Evolutionary conservation across 192 early-diverging fungal genomes (phyloP).

Genomic region (Coemansia sp.): DNA sequence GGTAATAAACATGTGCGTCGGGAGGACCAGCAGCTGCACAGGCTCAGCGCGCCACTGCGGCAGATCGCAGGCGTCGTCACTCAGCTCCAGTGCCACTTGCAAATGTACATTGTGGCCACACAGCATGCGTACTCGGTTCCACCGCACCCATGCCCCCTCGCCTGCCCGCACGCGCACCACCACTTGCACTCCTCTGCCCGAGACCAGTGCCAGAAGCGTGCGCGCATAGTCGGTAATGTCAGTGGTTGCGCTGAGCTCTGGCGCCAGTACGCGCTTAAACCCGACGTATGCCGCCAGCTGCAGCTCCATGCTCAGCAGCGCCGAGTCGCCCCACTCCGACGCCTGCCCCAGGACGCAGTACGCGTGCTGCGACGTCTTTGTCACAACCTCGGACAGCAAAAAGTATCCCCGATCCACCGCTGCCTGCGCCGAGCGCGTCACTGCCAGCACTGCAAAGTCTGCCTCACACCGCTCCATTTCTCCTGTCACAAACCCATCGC

Average conservation of each 20-base stretch:
- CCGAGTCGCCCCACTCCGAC: conserved; percentile 3
- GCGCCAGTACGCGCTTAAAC: conserved; percentile 20
- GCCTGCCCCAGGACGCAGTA: conserved; percentile 36
- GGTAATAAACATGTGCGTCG: conserved; percentile 65
- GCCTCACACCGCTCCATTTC: conserved; percentile 15
- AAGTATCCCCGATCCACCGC: conserved; percentile 17
- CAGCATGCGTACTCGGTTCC: conserved; percentile 76
- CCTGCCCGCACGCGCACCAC: conserved; percentile 55
- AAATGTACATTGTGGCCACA: conserved; percentile 66
- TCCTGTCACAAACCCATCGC: conserved; percentile 15
- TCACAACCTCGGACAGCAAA: conserved; percentile 16
- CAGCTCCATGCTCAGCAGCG: conserved; percentile 8
- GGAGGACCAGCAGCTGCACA: conserved; percentile 70
- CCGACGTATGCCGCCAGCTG: conserved; percentile 31
- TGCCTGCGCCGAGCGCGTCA: neutral
- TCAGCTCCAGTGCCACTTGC: conserved; percentile 57
- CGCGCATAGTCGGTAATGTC: conserved; percentile 11
- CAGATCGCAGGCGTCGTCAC: conserved; percentile 40
- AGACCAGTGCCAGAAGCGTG: conserved; percentile 12
- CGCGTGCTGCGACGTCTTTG: conserved; percentile 21
- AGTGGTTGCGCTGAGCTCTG: neutral
- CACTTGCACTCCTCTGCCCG: conserved; percentile 6
- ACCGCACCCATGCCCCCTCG: conserved; percentile 64
- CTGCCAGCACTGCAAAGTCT: conserved; percentile 30
- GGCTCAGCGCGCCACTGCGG: conserved; percentile 85